Conservation (phyloP, 495 filamentous ascomycete genomes). For the Corynascus novoguineensis region DNA sequence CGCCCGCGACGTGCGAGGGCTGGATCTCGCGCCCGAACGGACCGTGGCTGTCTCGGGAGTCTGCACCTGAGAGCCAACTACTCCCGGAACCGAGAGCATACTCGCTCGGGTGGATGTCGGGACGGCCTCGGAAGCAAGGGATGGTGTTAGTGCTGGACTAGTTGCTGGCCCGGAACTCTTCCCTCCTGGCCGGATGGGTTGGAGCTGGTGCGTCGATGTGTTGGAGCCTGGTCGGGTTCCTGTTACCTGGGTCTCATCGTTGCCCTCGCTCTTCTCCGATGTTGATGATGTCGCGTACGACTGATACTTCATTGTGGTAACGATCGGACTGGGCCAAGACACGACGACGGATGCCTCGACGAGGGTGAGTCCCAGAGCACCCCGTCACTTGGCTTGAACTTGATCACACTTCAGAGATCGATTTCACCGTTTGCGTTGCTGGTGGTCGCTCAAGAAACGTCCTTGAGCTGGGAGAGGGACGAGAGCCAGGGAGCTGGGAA, state of each 20-base stretch:
- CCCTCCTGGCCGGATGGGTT: conserved; percentile 6
- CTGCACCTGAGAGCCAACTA: background rate
- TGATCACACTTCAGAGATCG: background rate
- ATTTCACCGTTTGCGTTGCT: background rate
- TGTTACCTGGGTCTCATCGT: conserved; percentile 2
- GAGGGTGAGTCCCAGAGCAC: conserved; percentile 14
- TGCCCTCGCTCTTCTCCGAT: background rate
- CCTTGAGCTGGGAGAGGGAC: background rate
- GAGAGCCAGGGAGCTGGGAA: background rate
- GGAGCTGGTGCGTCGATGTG: conserved; percentile 13
- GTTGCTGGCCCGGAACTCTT: background rate
- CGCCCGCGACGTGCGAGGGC: conserved; percentile 4
- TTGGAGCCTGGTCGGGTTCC: conserved; percentile 2
- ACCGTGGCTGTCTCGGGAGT: conserved; percentile 8
- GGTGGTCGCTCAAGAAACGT: background rate
- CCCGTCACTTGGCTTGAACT: conserved; percentile 4
- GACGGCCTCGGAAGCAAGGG: background rate
- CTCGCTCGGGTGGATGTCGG: conserved; percentile 1
- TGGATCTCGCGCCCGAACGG: conserved; percentile 10
- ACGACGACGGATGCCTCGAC: background rate
- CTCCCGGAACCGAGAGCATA: conserved; percentile 17
- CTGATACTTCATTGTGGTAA: conserved; percentile 24
- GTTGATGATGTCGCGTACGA: conserved; percentile 22
- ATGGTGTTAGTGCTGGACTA: background rate
- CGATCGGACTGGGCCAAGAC: conserved; percentile 10